Conservation (phyloP, 352 stramenopile species). For the Aphanomyces stellatus region DNA sequence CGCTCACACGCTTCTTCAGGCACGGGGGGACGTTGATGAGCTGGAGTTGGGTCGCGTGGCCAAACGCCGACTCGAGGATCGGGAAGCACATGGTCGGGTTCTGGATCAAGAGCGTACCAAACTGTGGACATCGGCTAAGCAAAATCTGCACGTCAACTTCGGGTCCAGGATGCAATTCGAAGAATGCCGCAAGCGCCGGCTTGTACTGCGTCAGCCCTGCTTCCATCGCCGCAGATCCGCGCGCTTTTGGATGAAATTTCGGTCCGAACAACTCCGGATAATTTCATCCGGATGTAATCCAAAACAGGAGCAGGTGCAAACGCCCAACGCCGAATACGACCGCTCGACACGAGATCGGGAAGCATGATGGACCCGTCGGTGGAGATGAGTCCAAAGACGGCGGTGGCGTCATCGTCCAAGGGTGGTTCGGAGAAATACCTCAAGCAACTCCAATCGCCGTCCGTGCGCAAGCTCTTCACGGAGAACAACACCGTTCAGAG, state of each 20-base stretch:
- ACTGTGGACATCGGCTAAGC: conserved; percentile 17
- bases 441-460: conserved; percentile 12
- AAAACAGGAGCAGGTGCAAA: not conserved
- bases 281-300: not conserved
- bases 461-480: conserved; percentile 8
- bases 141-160: conserved; percentile 16
- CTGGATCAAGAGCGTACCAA: conserved; percentile 16
- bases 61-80: conserved; percentile 4
- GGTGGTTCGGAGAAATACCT: conserved; percentile 11
- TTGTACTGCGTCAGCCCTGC: conserved; percentile 13
- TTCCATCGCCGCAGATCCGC: not conserved
- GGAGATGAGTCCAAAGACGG: not conserved
- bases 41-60: not conserved
- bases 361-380: conserved; percentile 1
- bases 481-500: conserved; percentile 15
- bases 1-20: conserved; percentile 18
- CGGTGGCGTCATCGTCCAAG: not conserved
- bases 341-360: not conserved
- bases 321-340: not conserved
- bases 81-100: conserved; percentile 17
- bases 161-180: conserved; percentile 14
- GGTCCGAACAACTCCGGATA: not conserved
- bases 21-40: conserved; percentile 15
- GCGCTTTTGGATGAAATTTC: not conserved
- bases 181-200: conserved; percentile 4